Evolutionary conservation across 495 filamentous ascomycete species (phyloP), one percentile per base, ranked within the genome.

Genomic region (Parathielavia hyrcaniae): DNA sequence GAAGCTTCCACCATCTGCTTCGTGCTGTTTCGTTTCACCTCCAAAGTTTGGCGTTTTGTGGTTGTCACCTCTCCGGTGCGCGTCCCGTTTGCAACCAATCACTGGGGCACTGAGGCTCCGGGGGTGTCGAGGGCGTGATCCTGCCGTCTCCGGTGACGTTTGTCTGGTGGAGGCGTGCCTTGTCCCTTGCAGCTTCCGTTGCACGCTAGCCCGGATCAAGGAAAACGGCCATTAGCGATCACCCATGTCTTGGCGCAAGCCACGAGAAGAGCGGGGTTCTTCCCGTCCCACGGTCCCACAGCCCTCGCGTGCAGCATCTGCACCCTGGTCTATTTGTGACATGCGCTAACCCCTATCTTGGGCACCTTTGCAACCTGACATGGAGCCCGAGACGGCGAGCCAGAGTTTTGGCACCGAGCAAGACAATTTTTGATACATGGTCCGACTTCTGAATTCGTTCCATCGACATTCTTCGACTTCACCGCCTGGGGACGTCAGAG

Each of bases 321-420:
- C 13, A 45, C 52, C 52, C 53, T 45, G 60, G 57, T 53, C 49
- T 17, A 43, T 53, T 58, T 57, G 53, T 46, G 54, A 59, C 58
- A 59, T 50, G 59, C 61, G 44, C 50, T 56, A 61, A 63, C 67
- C 63, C 68, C 64, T 70, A 67, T 70, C 63, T 70, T 59, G 59
- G 65, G 60, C 58, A 49, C 26, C 61, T 66, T 65, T 61, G 65
- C 65, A 57, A 70, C 65, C 67, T 58, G 63, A 70, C 64, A 58
- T 60, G 62, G 59, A n/a, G 59, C 50, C 57, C 54, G 41, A 61
- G 58, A 64, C 63, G 55, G 63, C 53, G 59, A 17, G 43, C 43
- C 56, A 61, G 60, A 61, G 53, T 55, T n/a, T n/a, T 53, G 20
- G 51, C 23, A 46, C 47, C 46, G 34, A 17, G 43, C 26, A 51